Evolutionary conservation across 148 eudicot genomes (phyloP).

Genomic region (Chenopodium album): DNA sequence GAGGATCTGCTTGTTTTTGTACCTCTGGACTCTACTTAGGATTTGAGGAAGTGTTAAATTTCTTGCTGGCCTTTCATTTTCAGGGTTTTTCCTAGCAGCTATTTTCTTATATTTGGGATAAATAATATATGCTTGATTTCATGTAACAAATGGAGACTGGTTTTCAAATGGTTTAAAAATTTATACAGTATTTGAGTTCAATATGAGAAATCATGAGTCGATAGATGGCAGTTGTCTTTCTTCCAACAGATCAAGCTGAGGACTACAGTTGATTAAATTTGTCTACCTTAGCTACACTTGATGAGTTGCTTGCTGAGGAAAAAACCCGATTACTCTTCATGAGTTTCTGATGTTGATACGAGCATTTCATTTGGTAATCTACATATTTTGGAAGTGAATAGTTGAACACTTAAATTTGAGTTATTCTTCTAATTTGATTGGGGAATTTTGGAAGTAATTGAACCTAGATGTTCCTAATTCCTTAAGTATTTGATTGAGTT

Average conservation of each 20-base stretch:
- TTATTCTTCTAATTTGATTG: not conserved
- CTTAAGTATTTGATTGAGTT: not conserved
- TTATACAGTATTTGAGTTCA: not conserved
- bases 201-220: not conserved
- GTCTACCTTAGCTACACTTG: not conserved
- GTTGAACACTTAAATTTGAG: not conserved
- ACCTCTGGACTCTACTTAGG: not conserved
- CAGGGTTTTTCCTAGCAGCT: not conserved
- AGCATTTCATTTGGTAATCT: not conserved
- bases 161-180: not conserved
- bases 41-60: not conserved
- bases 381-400: not conserved
- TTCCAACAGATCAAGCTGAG: not conserved
- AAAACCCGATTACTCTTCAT: not conserved
- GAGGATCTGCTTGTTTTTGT: not conserved
- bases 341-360: not conserved
- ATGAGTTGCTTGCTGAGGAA: not conserved
- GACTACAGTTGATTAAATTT: not conserved
- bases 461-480: not conserved
- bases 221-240: not conserved
- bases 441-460: not conserved
- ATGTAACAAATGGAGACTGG: slow-evolving; percentile 1
- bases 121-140: not conserved
- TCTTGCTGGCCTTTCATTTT: not conserved
- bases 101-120: not conserved